These are phyloP conservation scores for Naumovozyma dairenensis DNA, from an alignment of 805 yeast genomes.

Conservation along the genomic window DNA sequence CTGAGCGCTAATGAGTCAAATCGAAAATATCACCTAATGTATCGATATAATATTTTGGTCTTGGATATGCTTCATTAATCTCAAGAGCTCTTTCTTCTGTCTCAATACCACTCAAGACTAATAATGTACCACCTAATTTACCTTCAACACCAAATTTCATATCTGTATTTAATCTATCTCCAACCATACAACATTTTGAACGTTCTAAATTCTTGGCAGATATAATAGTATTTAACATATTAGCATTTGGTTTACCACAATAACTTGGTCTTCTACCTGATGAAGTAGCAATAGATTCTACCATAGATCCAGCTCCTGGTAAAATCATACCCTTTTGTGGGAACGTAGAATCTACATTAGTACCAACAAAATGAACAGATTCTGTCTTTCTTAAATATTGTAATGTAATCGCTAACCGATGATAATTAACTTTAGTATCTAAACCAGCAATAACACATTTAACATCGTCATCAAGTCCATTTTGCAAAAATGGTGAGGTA, in stretches of 20 bases:
- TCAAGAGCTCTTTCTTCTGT: constrained; percentile 50
- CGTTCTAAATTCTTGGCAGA: constrained; percentile 51
- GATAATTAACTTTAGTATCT: constrained; percentile 67
- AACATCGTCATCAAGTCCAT: constrained; percentile 57
- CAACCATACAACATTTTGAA: constrained; percentile 74
- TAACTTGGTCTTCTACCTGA: constrained; percentile 78
- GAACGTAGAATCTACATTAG: constrained; percentile 90
- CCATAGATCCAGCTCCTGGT: constrained; percentile 93
- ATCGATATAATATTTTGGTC: constrained; percentile 60
- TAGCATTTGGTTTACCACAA: constrained; percentile 85
- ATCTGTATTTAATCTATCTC: constrained; percentile 92
- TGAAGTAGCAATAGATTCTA: constrained; percentile 64
- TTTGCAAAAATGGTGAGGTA: constrained; percentile 37
- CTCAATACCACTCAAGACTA: constrained; percentile 90
- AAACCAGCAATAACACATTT: constrained; percentile 89
- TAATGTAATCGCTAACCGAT: constrained; percentile 69
- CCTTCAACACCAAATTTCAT: constrained; percentile 86
- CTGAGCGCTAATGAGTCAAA: constrained; percentile 18
- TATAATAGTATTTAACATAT: constrained; percentile 84
- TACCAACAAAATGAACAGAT: constrained; percentile 66
- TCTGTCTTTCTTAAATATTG: constrained; percentile 59
- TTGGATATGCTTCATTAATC: constrained; percentile 25
- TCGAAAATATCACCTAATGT: constrained; percentile 73
- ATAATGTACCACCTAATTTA: constrained; percentile 66
- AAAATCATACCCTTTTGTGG: constrained; percentile 78